phyloP scores from a whole-genome alignment of 768 basidiomycete genomes.

The Tylopilus rubrobrunneus region DNA sequence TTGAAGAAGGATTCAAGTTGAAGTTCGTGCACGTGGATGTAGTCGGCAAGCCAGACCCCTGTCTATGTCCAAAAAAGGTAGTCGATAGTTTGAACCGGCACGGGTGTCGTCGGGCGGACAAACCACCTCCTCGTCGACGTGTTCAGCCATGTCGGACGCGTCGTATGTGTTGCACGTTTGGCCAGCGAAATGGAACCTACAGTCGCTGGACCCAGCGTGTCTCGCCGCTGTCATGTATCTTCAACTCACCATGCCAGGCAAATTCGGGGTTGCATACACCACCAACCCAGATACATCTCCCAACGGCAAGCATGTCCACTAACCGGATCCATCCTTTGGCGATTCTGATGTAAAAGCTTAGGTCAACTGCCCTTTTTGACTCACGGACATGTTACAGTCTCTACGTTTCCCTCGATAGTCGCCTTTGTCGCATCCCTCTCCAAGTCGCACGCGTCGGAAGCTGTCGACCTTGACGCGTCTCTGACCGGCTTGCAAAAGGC shows the following conservation, averaged over 20 bases:
- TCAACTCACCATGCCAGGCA: constrained; percentile 65
- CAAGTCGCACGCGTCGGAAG: constrained; percentile 27
- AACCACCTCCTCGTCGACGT: no score
- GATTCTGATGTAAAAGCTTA: constrained; percentile 25
- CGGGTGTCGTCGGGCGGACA: no score
- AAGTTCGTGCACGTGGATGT: no score
- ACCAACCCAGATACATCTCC: constrained; percentile 71
- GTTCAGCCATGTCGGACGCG: constrained; percentile 17
- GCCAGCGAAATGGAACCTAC: constrained; percentile 62
- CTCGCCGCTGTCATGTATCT: constrained; percentile 64
- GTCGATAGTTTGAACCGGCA: no score
- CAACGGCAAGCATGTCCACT: constrained; percentile 45
- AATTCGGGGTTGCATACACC: constrained; percentile 58
- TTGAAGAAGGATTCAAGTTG: no score
- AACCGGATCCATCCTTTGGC: background rate
- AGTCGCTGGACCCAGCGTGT: constrained; percentile 65
- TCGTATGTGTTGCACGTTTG: constrained; percentile 53
- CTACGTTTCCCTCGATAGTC: constrained; percentile 57
- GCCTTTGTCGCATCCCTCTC: constrained; percentile 48
- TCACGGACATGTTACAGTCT: constrained; percentile 48
- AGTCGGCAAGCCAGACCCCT: no score
- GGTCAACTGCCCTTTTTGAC: constrained; percentile 72
- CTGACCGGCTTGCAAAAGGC: constrained; percentile 48
- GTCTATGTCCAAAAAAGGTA: no score
- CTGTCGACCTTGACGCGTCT: constrained; percentile 45